Conservation (phyloP, 2,329 filamentous ascomycete species). For the Karstenula rhodostoma region DNA sequence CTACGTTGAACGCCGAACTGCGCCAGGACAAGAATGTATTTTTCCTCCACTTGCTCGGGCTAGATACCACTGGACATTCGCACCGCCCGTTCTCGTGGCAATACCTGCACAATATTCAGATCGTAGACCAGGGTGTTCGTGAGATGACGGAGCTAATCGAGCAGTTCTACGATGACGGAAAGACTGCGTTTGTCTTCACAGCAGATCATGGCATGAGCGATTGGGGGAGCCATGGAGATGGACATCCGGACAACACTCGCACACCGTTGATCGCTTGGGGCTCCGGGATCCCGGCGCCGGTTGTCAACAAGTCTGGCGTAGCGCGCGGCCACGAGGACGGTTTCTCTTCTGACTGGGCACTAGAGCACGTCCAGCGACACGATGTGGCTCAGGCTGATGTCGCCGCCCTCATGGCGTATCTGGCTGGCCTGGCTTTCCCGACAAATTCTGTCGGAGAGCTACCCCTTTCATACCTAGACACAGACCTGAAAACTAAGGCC, state of each 20-base stretch:
- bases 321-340: conserved; percentile 86
- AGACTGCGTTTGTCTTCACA: conserved; percentile 95
- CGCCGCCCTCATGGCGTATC: conserved; percentile 92
- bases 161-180: conserved; percentile 80
- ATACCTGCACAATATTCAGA: conserved; percentile 91
- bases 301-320: conserved; percentile 61
- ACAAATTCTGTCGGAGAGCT: conserved; percentile 96
- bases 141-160: conserved; percentile 84
- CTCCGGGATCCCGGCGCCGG: conserved; percentile 82
- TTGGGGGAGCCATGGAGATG: conserved; percentile 98
- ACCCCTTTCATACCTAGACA: conserved; percentile 81
- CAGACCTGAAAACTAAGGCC: conserved; percentile 77
- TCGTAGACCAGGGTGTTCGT: conserved; percentile 89
- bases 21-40: conserved; percentile 89
- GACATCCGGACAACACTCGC: conserved; percentile 94
- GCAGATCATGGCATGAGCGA: conserved; percentile 99
- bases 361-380: conserved; percentile 81
- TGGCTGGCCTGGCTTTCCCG: conserved; percentile 86
- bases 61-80: conserved; percentile 88
- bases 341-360: conserved; percentile 86
- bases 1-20: conserved; percentile 74
- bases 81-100: conserved; percentile 94
- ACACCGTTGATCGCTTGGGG: conserved; percentile 95
- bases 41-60: conserved; percentile 89
- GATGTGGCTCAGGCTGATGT: conserved; percentile 95